These are phyloP conservation scores for Trametes hirsuta DNA, from an alignment of 1,284 basidiomycete species.

Conservation along the genomic window DNA sequence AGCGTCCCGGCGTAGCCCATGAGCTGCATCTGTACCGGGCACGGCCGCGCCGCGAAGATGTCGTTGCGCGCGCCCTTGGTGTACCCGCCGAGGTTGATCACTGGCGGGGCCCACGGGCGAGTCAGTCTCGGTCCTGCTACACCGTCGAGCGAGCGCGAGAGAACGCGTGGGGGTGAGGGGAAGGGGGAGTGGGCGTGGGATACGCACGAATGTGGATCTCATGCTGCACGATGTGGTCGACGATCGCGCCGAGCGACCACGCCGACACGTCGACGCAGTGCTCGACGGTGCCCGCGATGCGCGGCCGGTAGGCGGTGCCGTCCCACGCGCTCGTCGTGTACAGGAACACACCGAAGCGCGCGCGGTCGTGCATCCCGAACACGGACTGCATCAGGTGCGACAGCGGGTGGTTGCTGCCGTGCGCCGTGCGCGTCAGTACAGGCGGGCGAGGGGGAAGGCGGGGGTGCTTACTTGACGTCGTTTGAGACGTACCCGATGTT, in stretches of 20 bases:
- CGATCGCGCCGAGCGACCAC: constrained; percentile 38
- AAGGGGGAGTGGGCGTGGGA: not conserved
- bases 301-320: constrained; percentile 51
- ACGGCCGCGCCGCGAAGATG: constrained; percentile 61
- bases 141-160: no score
- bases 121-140: not conserved
- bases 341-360: constrained; percentile 51
- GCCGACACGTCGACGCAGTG: constrained; percentile 56
- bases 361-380: constrained; percentile 54
- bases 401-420: constrained; percentile 57
- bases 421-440: not conserved
- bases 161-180: no score
- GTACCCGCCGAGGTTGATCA: constrained; percentile 64
- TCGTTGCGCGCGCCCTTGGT: constrained; percentile 70
- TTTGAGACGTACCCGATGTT: constrained; percentile 64
- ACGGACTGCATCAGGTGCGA: constrained; percentile 67
- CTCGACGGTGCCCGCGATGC: constrained; percentile 52
- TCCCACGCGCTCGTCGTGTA: constrained; percentile 63
- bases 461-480: constrained; percentile 50
- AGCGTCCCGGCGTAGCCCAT: constrained; percentile 64
- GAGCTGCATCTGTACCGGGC: constrained; percentile 61
- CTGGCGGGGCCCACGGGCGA: constrained; percentile 20
- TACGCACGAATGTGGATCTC: constrained; percentile 56
- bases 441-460: constrained; percentile 2
- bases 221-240: constrained; percentile 48